phyloP scores from a whole-genome alignment of 2,329 filamentous ascomycete species.

The Botrytis aclada region DNA sequence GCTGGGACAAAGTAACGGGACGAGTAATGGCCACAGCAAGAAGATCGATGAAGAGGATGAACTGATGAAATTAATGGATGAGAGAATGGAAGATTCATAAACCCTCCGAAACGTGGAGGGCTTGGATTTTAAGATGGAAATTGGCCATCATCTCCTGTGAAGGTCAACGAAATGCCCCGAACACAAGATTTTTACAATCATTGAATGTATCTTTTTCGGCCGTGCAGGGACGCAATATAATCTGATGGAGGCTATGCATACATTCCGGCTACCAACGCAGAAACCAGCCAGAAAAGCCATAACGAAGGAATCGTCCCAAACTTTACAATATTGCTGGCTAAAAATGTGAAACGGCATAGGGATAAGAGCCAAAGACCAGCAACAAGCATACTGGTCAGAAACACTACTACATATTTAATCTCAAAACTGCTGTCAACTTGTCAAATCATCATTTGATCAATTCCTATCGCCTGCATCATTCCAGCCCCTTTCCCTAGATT shows the following conservation, averaged over 20 bases:
- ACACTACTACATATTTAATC: background rate
- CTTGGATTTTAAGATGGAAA: background rate
- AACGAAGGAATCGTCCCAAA: background rate
- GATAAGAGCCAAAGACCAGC: background rate
- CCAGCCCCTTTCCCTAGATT: background rate
- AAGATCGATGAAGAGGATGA: constrained; percentile 5
- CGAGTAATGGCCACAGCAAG: background rate
- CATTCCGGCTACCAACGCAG: background rate
- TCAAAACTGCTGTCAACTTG: background rate
- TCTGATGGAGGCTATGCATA: background rate
- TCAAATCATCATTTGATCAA: background rate
- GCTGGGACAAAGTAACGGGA: background rate
- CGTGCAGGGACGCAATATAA: background rate
- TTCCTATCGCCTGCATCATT: background rate
- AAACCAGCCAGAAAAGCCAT: background rate
- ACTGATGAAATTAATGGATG: constrained; percentile 30
- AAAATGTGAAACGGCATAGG: background rate
- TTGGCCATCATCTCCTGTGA: no score
- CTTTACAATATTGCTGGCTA: background rate
- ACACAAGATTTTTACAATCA: background rate
- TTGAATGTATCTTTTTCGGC: background rate
- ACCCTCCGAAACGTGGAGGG: background rate
- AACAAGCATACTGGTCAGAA: background rate
- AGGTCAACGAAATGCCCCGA: background rate
- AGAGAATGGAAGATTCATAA: constrained; percentile 25